Evolutionary conservation across 129 eudicot species (phyloP).

Genomic region (Pulicaria dysenterica): DNA sequence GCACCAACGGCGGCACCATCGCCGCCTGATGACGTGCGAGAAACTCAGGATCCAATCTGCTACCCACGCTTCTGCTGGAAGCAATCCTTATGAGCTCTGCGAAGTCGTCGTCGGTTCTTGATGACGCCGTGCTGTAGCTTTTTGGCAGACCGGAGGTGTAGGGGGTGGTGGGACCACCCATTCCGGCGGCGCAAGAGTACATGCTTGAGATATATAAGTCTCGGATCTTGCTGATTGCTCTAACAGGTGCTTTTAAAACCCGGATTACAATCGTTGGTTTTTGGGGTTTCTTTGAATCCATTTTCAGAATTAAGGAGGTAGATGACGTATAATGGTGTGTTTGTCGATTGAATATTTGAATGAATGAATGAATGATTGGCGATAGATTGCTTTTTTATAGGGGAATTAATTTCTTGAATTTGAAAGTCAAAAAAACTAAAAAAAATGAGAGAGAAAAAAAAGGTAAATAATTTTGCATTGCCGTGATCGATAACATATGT

Average conservation of each 20-base stretch:
- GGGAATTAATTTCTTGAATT: not conserved
- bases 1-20: constrained; percentile 17
- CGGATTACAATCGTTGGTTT: constrained; percentile 31
- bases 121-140: constrained; percentile 42
- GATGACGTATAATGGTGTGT: not conserved
- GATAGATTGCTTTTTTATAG: not conserved
- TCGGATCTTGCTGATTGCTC: constrained; percentile 40
- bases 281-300: constrained; percentile 13
- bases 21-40: constrained; percentile 16
- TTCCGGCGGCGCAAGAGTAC: constrained; percentile 42
- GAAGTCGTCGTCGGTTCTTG: constrained; percentile 41
- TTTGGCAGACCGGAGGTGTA: constrained; percentile 43
- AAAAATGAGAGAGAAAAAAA: not conserved
- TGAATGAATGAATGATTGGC: not conserved
- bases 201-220: constrained; percentile 49
- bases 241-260: constrained; percentile 40
- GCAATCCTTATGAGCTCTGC: constrained; percentile 54
- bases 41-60: constrained; percentile 33
- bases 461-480: not conserved
- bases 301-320: not conserved
- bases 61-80: constrained; percentile 36
- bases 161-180: constrained; percentile 42
- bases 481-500: not conserved
- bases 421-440: not conserved
- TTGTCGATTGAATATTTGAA: too few species aligned